Conservation (phyloP, 2,329 filamentous ascomycete genomes). For the Aspergillus eucalypticola region DNA sequence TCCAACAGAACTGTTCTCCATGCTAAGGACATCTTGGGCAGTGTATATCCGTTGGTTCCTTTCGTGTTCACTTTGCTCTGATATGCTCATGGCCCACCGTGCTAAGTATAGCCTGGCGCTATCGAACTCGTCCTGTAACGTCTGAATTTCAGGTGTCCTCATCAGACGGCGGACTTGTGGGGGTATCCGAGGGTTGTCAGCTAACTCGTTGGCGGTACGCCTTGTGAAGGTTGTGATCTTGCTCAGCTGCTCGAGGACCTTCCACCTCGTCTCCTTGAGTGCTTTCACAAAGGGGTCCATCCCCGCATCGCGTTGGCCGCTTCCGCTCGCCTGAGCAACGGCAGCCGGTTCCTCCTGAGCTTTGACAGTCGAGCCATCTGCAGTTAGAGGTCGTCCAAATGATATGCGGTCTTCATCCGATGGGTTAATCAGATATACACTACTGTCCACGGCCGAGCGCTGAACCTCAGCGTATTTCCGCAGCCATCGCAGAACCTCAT, state of each 20-base stretch:
- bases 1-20: constrained; percentile 91
- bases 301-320: constrained; percentile 60
- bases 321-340: constrained; percentile 32
- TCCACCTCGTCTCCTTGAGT: constrained; percentile 94
- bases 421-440: constrained; percentile 88
- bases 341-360: constrained; percentile 38
- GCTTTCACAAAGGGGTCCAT: constrained; percentile 95
- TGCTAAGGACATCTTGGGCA: constrained; percentile 84
- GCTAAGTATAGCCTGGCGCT: constrained; percentile 92
- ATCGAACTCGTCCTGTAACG: constrained; percentile 94
- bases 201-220: constrained; percentile 85
- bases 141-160: constrained; percentile 91
- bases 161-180: constrained; percentile 83
- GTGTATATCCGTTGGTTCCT: constrained; percentile 87
- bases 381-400: constrained; percentile 61
- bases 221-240: constrained; percentile 96
- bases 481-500: constrained; percentile 90
- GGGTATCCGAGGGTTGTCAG: constrained; percentile 87
- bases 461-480: constrained; percentile 81
- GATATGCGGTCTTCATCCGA: constrained; percentile 78
- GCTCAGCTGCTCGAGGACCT: constrained; percentile 92
- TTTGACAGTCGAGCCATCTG: constrained; percentile 43
- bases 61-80: constrained; percentile 92
- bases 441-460: constrained; percentile 80
- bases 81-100: constrained; percentile 97